Base-by-base conservation (phyloP, 805 yeast species). In the Lipomyces lipofer region DNA sequence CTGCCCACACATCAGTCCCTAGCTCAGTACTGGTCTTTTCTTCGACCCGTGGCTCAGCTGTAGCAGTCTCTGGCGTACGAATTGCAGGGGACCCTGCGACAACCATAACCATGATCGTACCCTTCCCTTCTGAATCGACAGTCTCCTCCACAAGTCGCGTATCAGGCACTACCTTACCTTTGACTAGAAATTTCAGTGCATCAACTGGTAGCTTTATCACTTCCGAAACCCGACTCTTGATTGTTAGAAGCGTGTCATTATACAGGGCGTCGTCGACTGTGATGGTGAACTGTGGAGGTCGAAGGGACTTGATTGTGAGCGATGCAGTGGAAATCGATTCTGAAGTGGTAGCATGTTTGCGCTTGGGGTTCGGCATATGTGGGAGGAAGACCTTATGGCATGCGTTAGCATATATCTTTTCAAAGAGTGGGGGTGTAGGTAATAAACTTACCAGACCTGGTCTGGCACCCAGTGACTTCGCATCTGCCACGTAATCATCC, bases 101-200 rank as follows among this genome's bases (percentile, higher is more conserved):
- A 17, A 56, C 54, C 62, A 58, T 55, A 21, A 52, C 59, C 60
- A 58, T 50, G 13, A 58, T n/a, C 32, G 56, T 22, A n/a, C 46
- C 51, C 10, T 42, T 42, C 12, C 59, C 59, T 4, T 47, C 43
- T 8, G 43, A 53, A 29, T 49, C 59, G 10, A 55, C 59, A 12
- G 55, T 43, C 38, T 56, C 60, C 21, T 33, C 49, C 28, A 56
- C 56, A 3, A 51, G 28, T 25, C 38, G 49, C 24, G 59, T 51
- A 38, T 58, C 62, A 9, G 49, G 38, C 21, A 54, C 19, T 19
- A 58, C 62, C 36, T 58, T 58, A 8, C 62, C 62, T 29, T 55
- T 55, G 28, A 30, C 22, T 9, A 54, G 45, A 24, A 58, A n/a
- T 39, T 56, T 54, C 12, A 54, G 24, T 13, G 47, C 43, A 12